A percentile compares a stretch with the other conserved stretches of the same genome.
Evolutionary conservation across 108 stramenopile species (phyloP).

Genomic region (Nitzschia inconspicua): DNA sequence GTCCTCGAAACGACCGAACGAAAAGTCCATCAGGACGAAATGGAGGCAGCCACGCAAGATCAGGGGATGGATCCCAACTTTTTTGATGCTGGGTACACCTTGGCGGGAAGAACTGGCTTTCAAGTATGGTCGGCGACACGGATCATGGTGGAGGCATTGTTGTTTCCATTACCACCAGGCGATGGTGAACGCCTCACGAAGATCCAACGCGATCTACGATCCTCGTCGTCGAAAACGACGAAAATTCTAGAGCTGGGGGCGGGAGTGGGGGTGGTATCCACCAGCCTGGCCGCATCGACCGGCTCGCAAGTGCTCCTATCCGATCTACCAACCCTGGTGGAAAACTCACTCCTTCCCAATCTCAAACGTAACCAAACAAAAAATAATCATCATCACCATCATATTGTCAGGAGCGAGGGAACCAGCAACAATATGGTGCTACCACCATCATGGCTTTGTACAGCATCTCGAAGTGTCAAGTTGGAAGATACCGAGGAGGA

Average conservation of each 20-base stretch:
- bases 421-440: background rate
- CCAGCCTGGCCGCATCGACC: slow-evolving; percentile 31
- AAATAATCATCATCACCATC: background rate
- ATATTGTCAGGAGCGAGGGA: background rate
- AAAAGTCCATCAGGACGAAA: slow-evolving; percentile 13
- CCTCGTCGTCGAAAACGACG: background rate
- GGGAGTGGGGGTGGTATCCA: slow-evolving; percentile 65
- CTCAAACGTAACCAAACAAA: slow-evolving; percentile 30
- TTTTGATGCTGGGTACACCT: slow-evolving; percentile 61
- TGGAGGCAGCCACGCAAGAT: slow-evolving; percentile 28
- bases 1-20: slow-evolving; percentile 41
- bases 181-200: slow-evolving; percentile 10
- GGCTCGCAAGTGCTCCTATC: slow-evolving; percentile 55
- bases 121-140: slow-evolving; percentile 65
- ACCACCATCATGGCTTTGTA: slow-evolving; percentile 17
- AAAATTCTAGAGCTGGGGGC: slow-evolving; percentile 55
- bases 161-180: slow-evolving; percentile 13
- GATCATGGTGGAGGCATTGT: slow-evolving; percentile 51
- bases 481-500: slow-evolving; percentile 8
- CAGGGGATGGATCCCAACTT: slow-evolving; percentile 54
- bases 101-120: slow-evolving; percentile 67
- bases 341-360: slow-evolving; percentile 50
- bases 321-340: slow-evolving; percentile 62
- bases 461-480: slow-evolving; percentile 17
- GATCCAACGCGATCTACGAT: slow-evolving; percentile 1